phyloP scores from a whole-genome alignment of 2,329 filamentous ascomycete genomes.

The Mariannaea sp. region DNA sequence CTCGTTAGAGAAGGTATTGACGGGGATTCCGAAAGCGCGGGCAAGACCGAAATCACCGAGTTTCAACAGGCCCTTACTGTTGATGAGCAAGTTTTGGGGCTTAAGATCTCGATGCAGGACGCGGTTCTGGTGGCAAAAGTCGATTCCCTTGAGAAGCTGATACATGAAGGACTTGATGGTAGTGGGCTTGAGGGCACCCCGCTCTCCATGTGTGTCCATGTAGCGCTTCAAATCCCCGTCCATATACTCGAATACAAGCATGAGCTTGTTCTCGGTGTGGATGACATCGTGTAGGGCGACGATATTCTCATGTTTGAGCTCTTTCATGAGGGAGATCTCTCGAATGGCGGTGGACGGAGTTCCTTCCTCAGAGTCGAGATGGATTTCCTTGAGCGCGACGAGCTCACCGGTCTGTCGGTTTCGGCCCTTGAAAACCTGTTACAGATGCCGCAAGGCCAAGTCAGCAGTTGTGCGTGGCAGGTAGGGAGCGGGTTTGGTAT shows the following conservation, averaged over 20 bases:
- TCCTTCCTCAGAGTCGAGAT: conserved; percentile 97
- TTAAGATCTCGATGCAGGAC: conserved; percentile 96
- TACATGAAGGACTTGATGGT: conserved; percentile 99
- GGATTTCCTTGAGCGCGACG: conserved; percentile 97
- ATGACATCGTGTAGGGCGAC: conserved; percentile 98
- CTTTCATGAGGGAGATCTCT: conserved; percentile 99
- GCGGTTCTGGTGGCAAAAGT: conserved; percentile 96
- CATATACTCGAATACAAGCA: conserved; percentile 99
- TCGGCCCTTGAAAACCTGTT: conserved; percentile 94
- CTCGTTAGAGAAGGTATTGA: conserved; percentile 98
- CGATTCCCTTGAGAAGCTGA: conserved; percentile 92
- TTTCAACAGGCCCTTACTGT: conserved; percentile 87
- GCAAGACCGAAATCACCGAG: conserved; percentile 94
- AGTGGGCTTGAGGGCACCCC: conserved; percentile 82
- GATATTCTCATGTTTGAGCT: conserved; percentile 98
- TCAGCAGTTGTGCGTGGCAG: conserved; percentile 18
- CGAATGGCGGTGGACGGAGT: conserved; percentile 97
- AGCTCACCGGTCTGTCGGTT: conserved; percentile 97
- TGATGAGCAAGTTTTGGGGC: conserved; percentile 95
- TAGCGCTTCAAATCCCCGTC: conserved; percentile 98
- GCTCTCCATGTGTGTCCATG: conserved; percentile 92
- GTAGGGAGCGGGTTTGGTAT: not conserved
- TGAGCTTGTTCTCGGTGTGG: conserved; percentile 98
- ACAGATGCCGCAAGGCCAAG: not conserved
- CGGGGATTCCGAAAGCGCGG: conserved; percentile 92